Evolutionary conservation across 1,284 basidiomycete species (phyloP).

Genomic region (Rhodotorula glutinis): DNA sequence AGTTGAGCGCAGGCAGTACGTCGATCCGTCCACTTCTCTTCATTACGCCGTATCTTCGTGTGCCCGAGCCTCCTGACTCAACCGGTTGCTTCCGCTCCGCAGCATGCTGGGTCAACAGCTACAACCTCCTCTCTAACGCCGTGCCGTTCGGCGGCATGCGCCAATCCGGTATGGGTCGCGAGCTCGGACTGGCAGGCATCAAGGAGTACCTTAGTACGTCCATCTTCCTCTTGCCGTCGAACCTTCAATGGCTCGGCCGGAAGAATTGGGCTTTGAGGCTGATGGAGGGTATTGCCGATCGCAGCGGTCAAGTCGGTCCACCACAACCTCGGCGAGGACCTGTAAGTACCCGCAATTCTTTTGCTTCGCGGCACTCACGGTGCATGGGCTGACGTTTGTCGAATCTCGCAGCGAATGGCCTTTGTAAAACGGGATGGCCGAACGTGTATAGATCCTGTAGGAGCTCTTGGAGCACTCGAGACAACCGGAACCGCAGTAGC

Average conservation of each 20-base stretch:
- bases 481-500: too few relatives aligned
- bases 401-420: neutral
- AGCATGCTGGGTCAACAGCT: slow-evolving; percentile 60
- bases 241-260: too few relatives aligned
- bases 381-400: neutral
- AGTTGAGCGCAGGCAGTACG: slow-evolving; percentile 67
- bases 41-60: too few relatives aligned
- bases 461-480: too few relatives aligned
- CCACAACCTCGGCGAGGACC: slow-evolving; percentile 33
- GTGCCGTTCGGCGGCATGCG: slow-evolving; percentile 94
- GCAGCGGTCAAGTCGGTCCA: slow-evolving; percentile 22
- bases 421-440: neutral
- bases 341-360: slow-evolving; percentile 4
- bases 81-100: too few relatives aligned
- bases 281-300: too few relatives aligned
- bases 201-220: slow-evolving; percentile 9
- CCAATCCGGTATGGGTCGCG: slow-evolving; percentile 71
- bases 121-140: slow-evolving; percentile 54
- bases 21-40: too few relatives aligned
- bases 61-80: neutral
- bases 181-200: slow-evolving; percentile 59
- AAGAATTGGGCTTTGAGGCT: too few relatives aligned
- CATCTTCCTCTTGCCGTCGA: too few relatives aligned
- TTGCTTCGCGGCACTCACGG: neutral
- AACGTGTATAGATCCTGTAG: too few relatives aligned